Evolutionary conservation across 208 protist species (phyloP).

Genomic region (Crithidia fasciculata): DNA sequence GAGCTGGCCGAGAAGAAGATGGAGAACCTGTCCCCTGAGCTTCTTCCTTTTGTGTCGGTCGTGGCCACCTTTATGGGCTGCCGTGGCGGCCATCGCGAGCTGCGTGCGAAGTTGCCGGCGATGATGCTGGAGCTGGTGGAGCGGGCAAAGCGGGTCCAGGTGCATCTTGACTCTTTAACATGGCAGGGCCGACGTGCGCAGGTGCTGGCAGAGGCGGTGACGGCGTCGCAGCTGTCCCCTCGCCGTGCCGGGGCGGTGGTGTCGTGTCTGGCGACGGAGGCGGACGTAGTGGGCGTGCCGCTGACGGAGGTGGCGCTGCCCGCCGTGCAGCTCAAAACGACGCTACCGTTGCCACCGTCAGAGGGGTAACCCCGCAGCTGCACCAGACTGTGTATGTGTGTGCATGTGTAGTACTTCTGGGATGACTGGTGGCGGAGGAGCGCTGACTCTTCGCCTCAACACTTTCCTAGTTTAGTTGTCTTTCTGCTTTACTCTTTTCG

Average conservation of each 20-base stretch:
- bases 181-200: slow-evolving; percentile 28
- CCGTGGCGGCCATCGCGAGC: slow-evolving; percentile 77
- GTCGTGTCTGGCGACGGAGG: slow-evolving; percentile 64
- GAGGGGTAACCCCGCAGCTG: neutral
- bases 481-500: too few relatives aligned
- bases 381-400: too few relatives aligned
- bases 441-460: too few relatives aligned
- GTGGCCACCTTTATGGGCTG: slow-evolving; percentile 71
- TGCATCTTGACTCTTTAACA: slow-evolving; percentile 50
- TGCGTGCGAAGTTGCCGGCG: slow-evolving; percentile 58
- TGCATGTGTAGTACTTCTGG: too few relatives aligned
- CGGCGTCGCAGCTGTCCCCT: slow-evolving; percentile 10
- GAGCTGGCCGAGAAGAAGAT: slow-evolving; percentile 52
- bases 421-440: too few relatives aligned
- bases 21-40: slow-evolving; percentile 53
- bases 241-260: slow-evolving; percentile 47
- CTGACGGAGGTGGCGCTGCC: slow-evolving; percentile 46
- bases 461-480: too few relatives aligned
- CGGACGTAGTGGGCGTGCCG: slow-evolving; percentile 53
- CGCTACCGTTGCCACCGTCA: slow-evolving; percentile 19
- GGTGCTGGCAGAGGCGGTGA: slow-evolving; percentile 49
- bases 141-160: slow-evolving; percentile 70
- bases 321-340: slow-evolving; percentile 23
- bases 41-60: slow-evolving; percentile 63
- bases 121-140: slow-evolving; percentile 72